These are phyloP conservation scores for Colletotrichum neosansevieriae DNA, from an alignment of 2,329 filamentous ascomycete species.

Conservation along the genomic window DNA sequence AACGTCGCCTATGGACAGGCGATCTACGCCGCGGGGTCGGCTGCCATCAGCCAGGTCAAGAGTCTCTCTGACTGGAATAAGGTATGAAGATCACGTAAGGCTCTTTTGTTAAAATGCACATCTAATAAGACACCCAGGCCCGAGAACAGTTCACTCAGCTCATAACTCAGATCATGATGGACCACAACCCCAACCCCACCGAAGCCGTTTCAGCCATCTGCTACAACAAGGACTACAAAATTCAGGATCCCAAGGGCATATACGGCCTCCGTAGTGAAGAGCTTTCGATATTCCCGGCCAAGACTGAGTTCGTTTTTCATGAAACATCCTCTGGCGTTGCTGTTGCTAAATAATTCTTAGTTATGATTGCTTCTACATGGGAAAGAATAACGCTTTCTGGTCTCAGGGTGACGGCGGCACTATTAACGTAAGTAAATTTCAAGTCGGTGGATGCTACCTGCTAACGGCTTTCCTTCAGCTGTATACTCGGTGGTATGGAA, in stretches of 20 bases:
- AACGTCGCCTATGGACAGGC: not conserved
- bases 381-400: conserved; percentile 13
- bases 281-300: not conserved
- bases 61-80: not conserved
- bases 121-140: not conserved
- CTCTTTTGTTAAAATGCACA: too few relatives aligned
- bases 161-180: conserved; percentile 19
- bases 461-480: not conserved
- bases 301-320: conserved; percentile 19
- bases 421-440: not conserved
- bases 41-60: conserved; percentile 3
- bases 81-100: not conserved
- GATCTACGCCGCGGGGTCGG: not conserved
- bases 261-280: conserved; percentile 10
- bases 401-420: conserved; percentile 14
- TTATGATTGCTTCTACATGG: conserved; percentile 14
- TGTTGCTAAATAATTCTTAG: not conserved
- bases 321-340: too few relatives aligned
- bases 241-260: not conserved
- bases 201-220: conserved; percentile 18
- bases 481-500: conserved; percentile 1
- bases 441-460: not conserved
- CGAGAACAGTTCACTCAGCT: conserved; percentile 15
- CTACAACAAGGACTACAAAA: conserved; percentile 11
- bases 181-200: conserved; percentile 14